These are phyloP conservation scores for Chaetomium globosum DNA, from an alignment of 2,329 filamentous ascomycete genomes.

Conservation along the genomic window DNA sequence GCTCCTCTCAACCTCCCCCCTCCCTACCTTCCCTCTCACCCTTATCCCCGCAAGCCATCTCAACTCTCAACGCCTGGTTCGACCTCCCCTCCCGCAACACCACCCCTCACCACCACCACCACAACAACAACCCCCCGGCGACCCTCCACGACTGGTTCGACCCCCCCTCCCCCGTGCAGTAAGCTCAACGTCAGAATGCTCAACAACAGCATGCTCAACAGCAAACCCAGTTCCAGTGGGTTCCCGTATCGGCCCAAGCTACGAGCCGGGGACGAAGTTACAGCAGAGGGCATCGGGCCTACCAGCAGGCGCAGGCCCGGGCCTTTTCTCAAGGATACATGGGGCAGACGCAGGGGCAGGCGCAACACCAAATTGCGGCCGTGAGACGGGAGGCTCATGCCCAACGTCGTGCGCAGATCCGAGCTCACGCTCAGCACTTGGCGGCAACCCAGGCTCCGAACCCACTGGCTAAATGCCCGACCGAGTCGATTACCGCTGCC, in stretches of 20 bases:
- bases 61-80: conserved; percentile 16
- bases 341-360: neutral
- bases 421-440: neutral
- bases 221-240: neutral
- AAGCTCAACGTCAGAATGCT: too few relatives aligned
- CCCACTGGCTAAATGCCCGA: conserved; percentile 1
- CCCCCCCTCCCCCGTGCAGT: neutral
- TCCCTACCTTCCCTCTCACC: neutral
- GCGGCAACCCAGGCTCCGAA: neutral
- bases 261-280: neutral
- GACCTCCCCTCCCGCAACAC: neutral
- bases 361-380: conserved; percentile 10
- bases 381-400: neutral
- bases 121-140: too few relatives aligned
- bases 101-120: neutral
- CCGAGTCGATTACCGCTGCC: conserved; percentile 15
- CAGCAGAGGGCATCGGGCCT: neutral
- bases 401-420: neutral
- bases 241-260: neutral
- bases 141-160: too few relatives aligned
- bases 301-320: conserved; percentile 4
- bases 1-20: too few relatives aligned
- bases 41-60: neutral
- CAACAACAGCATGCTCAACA: neutral
- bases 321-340: neutral